Evolutionary conservation across 108 stramenopile genomes (phyloP), one percentile per base, ranked within the genome.

Genomic region (Cylindrotheca fusiformis): DNA sequence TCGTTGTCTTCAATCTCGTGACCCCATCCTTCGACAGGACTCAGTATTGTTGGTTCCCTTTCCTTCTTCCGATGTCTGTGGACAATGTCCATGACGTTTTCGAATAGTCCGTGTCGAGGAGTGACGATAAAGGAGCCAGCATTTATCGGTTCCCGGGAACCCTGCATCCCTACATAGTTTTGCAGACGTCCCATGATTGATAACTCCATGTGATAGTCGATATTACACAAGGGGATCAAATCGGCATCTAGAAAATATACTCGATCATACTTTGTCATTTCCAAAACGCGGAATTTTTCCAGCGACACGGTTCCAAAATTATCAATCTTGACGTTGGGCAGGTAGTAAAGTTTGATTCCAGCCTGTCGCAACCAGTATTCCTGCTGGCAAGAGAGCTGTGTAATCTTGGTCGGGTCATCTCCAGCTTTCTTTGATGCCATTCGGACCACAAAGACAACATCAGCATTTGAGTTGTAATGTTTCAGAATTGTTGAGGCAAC

Each of bases 231-330:
- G 8, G 83, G 79, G 14, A 82, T 54, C 18, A 81, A 48, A 63
- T 87, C 86, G 4, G 77, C 71, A 50, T 87, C 86, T 23, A 87
- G 21, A 50, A 82, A 81, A 29, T 79, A 54, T 0, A 83, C 65
- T 0, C 78, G 62, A 8, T 80, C 49, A 63, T 83, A 87, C 51
- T 79, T 62, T n/a, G 63, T 65, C 72, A 81, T 30, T 20, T 63
- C 45, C 31, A 77, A 33, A 3, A 71, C 46, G 20, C 52, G 59
- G 28, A 82, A 82, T 44, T 82, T 82, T 28, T 82, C 76, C 59
- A 74, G 41, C 51, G 63, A 67, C 5, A 57, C 22, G 14, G 44
- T 52, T 2, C 17, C 18, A 45, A 45, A 59, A 31, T 56, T 56
- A 18, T 56, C 55, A 18, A 32, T 31, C 8, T 17, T 14, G 5